These are phyloP conservation scores for Chloris gayana DNA, from an alignment of 176 grass and related monocot species.

Conservation along the genomic window DNA sequence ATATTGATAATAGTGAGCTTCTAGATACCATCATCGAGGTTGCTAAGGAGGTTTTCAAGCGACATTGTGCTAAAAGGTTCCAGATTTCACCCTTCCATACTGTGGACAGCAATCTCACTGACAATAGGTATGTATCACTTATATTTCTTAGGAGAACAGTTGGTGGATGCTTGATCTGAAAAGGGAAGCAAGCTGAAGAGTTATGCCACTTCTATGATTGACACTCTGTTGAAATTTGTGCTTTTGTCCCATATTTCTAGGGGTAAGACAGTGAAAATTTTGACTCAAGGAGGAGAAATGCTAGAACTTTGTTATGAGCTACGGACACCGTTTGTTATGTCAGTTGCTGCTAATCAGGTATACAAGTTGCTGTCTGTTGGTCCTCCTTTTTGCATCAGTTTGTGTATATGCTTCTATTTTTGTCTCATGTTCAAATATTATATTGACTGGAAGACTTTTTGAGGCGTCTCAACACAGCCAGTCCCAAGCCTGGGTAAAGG, in stretches of 20 bases:
- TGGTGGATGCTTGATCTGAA: conserved; percentile 30
- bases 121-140: conserved; percentile 60
- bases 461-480: no score
- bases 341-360: conserved; percentile 77
- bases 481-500: no score
- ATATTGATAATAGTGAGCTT: conserved; percentile 74
- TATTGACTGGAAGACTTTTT: no score
- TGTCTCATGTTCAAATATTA: neutral
- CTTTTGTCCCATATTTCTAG: conserved; percentile 43
- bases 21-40: conserved; percentile 75
- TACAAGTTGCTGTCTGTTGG: neutral
- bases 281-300: conserved; percentile 94
- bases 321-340: conserved; percentile 80
- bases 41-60: conserved; percentile 94
- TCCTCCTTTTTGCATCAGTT: conserved; percentile 12
- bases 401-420: conserved; percentile 25
- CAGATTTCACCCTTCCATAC: conserved; percentile 74
- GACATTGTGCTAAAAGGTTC: conserved; percentile 93
- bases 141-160: conserved; percentile 14
- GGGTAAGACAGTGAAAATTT: conserved; percentile 87
- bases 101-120: conserved; percentile 56
- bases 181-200: conserved; percentile 21
- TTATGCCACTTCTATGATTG: conserved; percentile 6
- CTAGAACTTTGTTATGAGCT: conserved; percentile 93
- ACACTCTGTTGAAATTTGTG: conserved; percentile 16